Percentiles rank a stretch among this genome's conserved stretches.
These are phyloP conservation scores for Lumnitzera littorea DNA, from an alignment of 345 rosid species.

Conservation along the genomic window DNA sequence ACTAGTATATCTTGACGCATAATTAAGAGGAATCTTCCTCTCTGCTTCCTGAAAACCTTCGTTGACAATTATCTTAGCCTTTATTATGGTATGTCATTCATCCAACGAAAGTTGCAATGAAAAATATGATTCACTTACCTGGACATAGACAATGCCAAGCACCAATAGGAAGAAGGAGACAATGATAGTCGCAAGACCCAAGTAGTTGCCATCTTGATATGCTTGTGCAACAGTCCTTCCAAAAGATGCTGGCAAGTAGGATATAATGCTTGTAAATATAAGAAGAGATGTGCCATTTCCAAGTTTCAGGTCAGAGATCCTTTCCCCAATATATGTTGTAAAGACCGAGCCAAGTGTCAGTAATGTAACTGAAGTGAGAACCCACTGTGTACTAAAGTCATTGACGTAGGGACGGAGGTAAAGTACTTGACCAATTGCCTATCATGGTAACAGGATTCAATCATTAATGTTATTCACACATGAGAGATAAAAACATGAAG, in stretches of 20 bases:
- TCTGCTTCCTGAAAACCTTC: slow-evolving; percentile 90
- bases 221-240: slow-evolving; percentile 83
- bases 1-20: slow-evolving; percentile 89
- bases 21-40: slow-evolving; percentile 94
- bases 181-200: slow-evolving; percentile 64
- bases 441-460: slow-evolving; percentile 9
- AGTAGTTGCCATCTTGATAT: slow-evolving; percentile 82
- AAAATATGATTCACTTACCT: slow-evolving; percentile 43
- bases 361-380: slow-evolving; percentile 64
- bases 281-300: slow-evolving; percentile 95
- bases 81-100: slow-evolving; percentile 12
- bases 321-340: slow-evolving; percentile 82
- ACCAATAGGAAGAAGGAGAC: slow-evolving; percentile 74
- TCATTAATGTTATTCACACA: background rate
- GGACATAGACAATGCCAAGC: slow-evolving; percentile 91
- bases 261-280: slow-evolving; percentile 91
- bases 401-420: slow-evolving; percentile 85
- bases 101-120: slow-evolving; percentile 4
- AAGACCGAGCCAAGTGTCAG: slow-evolving; percentile 84
- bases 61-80: slow-evolving; percentile 16
- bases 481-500: background rate
- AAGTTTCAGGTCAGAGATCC: slow-evolving; percentile 86
- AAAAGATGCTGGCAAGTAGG: slow-evolving; percentile 94
- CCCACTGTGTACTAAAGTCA: slow-evolving; percentile 88
- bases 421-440: slow-evolving; percentile 92